These are phyloP conservation scores for Pestalotiopsis sp. DNA, from an alignment of 2,329 filamentous ascomycete genomes.

Conservation along the genomic window DNA sequence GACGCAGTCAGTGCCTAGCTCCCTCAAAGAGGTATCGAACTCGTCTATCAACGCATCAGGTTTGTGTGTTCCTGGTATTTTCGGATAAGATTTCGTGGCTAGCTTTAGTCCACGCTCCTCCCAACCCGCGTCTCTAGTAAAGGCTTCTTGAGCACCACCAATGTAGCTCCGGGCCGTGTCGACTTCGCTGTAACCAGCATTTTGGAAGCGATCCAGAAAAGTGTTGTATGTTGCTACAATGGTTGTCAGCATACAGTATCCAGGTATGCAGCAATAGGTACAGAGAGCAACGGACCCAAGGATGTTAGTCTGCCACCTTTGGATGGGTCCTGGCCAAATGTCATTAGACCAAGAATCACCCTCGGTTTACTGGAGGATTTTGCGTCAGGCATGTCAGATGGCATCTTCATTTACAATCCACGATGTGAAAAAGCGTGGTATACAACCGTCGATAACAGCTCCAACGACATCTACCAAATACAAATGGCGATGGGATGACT, in stretches of 20 bases:
- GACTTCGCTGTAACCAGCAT: constrained; percentile 77
- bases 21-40: constrained; percentile 68
- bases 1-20: constrained; percentile 72
- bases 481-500: too few species aligned
- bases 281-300: constrained; percentile 30
- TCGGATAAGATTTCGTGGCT: constrained; percentile 79
- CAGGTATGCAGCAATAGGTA: not conserved
- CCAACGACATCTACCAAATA: too few species aligned
- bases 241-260: not conserved
- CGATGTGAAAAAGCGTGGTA: not conserved
- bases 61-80: constrained; percentile 58
- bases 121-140: constrained; percentile 74
- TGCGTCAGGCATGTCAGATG: not conserved
- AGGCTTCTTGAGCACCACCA: constrained; percentile 74
- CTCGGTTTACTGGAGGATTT: constrained; percentile 52
- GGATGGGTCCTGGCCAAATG: constrained; percentile 67
- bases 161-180: constrained; percentile 82
- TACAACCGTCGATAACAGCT: not conserved
- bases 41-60: constrained; percentile 64
- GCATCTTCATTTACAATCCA: not conserved
- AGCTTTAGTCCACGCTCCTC: constrained; percentile 75
- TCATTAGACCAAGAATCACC: constrained; percentile 85
- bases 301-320: constrained; percentile 72
- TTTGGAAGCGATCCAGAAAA: constrained; percentile 73
- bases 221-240: constrained; percentile 60